A percentile compares a stretch with the other conserved stretches of the same genome.
Conservation (phyloP, 192 early-diverging fungal species). For the Backusella macrospora region DNA sequence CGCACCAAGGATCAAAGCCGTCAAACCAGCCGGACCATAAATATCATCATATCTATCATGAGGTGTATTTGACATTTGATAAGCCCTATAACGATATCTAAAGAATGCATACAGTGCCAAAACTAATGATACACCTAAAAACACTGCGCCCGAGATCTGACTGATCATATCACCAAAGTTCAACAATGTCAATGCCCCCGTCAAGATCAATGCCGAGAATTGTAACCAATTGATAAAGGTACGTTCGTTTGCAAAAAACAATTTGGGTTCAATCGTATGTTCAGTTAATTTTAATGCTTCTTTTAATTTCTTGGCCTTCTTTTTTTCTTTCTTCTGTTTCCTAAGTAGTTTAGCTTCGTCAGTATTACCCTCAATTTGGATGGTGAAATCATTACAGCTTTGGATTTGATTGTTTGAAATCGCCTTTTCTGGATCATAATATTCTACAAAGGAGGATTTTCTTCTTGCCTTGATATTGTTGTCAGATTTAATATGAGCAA, state of each 20-base stretch:
- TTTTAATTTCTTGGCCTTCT: constrained; percentile 27
- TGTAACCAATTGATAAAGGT: constrained; percentile 90
- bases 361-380: background rate
- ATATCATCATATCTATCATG: constrained; percentile 68
- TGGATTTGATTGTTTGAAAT: background rate
- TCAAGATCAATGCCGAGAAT: constrained; percentile 70
- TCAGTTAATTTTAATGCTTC: background rate
- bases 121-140: constrained; percentile 66
- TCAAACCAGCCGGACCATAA: constrained; percentile 72
- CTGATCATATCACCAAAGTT: constrained; percentile 80
- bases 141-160: constrained; percentile 66
- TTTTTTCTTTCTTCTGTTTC: background rate
- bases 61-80: constrained; percentile 58
- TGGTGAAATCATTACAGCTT: background rate
- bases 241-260: constrained; percentile 93
- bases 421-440: background rate
- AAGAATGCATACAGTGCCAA: constrained; percentile 76
- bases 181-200: constrained; percentile 68
- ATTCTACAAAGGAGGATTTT: constrained; percentile 2
- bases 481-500: background rate
- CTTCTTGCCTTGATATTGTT: background rate
- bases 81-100: constrained; percentile 76
- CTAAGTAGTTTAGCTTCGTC: background rate
- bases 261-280: constrained; percentile 76
- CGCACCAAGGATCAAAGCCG: constrained; percentile 63